A percentile compares a stretch with the other conserved stretches of the same genome.
Conservation (phyloP, 495 filamentous ascomycete genomes). For the Lasiosphaeria miniovina region DNA sequence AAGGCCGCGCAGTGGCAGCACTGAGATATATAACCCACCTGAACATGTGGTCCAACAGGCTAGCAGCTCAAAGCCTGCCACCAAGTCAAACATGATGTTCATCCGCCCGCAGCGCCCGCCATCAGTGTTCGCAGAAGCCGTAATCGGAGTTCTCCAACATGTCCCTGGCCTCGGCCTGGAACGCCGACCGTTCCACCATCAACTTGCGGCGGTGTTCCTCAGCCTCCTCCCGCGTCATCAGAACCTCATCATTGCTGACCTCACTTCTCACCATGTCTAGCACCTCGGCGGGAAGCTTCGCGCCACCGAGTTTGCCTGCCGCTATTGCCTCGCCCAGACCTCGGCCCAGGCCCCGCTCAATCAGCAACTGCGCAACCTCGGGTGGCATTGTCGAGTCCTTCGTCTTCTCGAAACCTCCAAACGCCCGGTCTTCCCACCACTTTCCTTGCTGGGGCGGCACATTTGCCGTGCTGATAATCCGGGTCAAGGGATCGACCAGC, state of each 20-base stretch:
- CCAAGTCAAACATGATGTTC: too few species aligned
- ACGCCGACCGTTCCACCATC: constrained; percentile 43
- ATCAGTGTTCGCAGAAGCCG: constrained; percentile 20
- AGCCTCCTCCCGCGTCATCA: constrained; percentile 45
- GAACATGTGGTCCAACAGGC: too few species aligned
- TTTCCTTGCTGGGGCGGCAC: constrained; percentile 51
- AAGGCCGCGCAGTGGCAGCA: too few species aligned
- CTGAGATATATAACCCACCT: too few species aligned
- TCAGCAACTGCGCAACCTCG: constrained; percentile 29
- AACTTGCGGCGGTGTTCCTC: constrained; percentile 42
- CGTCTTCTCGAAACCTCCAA: constrained; percentile 12
- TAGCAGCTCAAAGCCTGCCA: too few species aligned
- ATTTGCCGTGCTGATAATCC: constrained; percentile 55
- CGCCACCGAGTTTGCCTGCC: constrained; percentile 15
- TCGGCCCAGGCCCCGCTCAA: constrained; percentile 34
- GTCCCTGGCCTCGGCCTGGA: not conserved
- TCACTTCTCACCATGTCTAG: constrained; percentile 35
- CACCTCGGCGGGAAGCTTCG: constrained; percentile 39
- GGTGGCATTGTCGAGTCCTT: constrained; percentile 16
- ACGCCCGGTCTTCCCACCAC: constrained; percentile 38
- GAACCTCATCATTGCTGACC: constrained; percentile 11
- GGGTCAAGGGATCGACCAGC: constrained; percentile 52
- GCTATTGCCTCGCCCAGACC: constrained; percentile 9
- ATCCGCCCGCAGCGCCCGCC: too few species aligned
- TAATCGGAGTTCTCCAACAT: constrained; percentile 4